Evolutionary conservation across 371 early-diverging fungal genomes (phyloP), one percentile per base, ranked within the genome.

Genomic region (Vittaforma corneae): DNA sequence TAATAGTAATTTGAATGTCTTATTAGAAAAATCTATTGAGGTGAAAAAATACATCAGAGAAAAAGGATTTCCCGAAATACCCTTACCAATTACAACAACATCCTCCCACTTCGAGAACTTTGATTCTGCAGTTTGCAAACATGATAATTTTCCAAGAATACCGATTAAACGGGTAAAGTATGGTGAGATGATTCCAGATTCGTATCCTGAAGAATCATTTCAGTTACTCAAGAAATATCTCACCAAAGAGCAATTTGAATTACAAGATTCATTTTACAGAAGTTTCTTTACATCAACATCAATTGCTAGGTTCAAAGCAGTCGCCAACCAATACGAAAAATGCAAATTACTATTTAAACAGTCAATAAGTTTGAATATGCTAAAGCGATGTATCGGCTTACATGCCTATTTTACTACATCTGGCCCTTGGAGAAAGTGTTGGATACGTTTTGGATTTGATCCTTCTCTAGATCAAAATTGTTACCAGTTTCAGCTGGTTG

Each of bases 341-440:
- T n/a, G n/a, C n/a, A n/a, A n/a, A n/a, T n/a, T n/a, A n/a, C n/a
- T n/a, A n/a, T n/a, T n/a, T n/a, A n/a, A 42, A 42, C 42, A 42
- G 42, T 20, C 16, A 16, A 16, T 42, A 42, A 16, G 16, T 42
- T 42, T 42, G 20, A 42, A 32, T 42, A n/a, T 32, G 24, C 46
- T 68, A 18, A 78, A 76, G 59, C 55, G 61, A n/a, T 45, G 67
- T 37, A 33, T 76, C n/a, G 62, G 67, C 16, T 18, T 71, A 11
- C 51, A 65, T 56, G 64, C 68, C 35, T 79, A 73, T 55, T 71
- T 56, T 14, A 56, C 54, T 60, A 45, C 47, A 3, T 58, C 64
- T 37, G 79, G 79, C 0, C 79, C 79, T 1, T 79, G 77, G 77
- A 68, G 72, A 44, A 69, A 68, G 50, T 66, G 61, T 11, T 76